Evolutionary conservation across 73 alveolate genomes (phyloP), one percentile per base, ranked within the genome.

Genomic region (Paramecium caudatum): DNA sequence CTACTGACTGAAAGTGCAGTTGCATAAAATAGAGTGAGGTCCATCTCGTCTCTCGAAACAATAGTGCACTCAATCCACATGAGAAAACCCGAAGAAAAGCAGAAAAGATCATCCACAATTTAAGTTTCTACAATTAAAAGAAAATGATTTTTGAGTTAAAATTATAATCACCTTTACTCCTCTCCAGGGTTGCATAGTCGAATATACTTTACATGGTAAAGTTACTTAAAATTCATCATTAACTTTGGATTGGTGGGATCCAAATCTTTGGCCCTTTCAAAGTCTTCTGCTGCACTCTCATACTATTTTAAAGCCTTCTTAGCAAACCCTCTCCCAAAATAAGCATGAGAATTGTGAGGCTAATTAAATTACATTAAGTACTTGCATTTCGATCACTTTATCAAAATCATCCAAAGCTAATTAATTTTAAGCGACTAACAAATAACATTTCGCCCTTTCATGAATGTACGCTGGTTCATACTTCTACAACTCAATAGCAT

Each of bases 261-360:
- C 32, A 94, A 61, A 17, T 55, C 91, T 74, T 95, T 94, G 3
- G 99, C 99, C 55, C 61, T 95, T 43, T 93, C 98, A 78, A 95
- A 96, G 78, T 96, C 99, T 62, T 95, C 98, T 1, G 99, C 97
- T 39, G 99, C 99, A 49, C 92, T 74, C 13, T 90, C 81, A 46
- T 94, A 95, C 19, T 84, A 82, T 49, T 93, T 70, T 6, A 96
- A 91, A 1, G 97, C 96, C 55, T 96, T 96, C 23, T 92, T 93
- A 13, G 97, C 94, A 91, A 96, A 96, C 0, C 96, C 99, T 82
- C 99, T 92, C 45, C 99, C 93, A 90, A 96, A 96, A 91, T 91
- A 92, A 2, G 99, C 99, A 92, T 95, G 98, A 16, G 99, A 97
- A 65, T 96, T 96, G 46, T 91, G 90, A 5, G 98, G 99, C 88